Conservation (phyloP, 2,329 filamentous ascomycete genomes). For the Penicillium sumatraense region DNA sequence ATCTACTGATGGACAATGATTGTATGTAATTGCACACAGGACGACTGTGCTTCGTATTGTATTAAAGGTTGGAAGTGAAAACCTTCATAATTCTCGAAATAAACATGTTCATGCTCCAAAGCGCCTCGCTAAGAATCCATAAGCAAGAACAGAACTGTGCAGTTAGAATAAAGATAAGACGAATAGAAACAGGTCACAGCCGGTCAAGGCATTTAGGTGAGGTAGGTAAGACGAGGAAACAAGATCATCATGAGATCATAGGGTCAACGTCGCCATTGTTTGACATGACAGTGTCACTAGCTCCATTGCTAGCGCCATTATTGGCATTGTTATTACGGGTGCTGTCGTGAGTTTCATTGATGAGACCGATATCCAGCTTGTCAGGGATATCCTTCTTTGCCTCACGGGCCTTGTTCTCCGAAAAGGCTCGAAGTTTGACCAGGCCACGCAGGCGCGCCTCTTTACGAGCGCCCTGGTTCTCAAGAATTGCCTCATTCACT, state of each 20-base stretch:
- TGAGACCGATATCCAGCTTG: conserved; percentile 50
- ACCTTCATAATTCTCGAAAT: neutral
- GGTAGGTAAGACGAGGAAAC: neutral
- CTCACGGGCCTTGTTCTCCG: conserved; percentile 64
- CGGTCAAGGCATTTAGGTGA: neutral
- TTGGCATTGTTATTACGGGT: conserved; percentile 29
- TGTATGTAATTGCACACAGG: no score
- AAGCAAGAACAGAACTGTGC: neutral
- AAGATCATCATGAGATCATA: conserved; percentile 42
- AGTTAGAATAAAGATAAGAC: neutral
- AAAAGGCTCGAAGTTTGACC: conserved; percentile 82
- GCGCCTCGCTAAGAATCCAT: conserved; percentile 29
- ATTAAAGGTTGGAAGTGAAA: neutral
- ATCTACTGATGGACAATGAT: no score
- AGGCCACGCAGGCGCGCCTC: conserved; percentile 84
- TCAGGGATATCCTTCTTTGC: conserved; percentile 53
- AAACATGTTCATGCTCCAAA: conserved; percentile 13
- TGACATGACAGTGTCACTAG: conserved; percentile 46
- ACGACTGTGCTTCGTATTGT: neutral
- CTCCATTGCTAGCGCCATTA: conserved; percentile 31
- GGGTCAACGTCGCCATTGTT: conserved; percentile 46
- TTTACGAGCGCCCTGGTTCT: conserved; percentile 70
- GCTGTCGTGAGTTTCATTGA: conserved; percentile 29
- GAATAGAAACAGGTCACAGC: neutral
- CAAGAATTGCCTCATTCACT: conserved; percentile 88